Percentiles rank a stretch among this genome's conserved stretches.
These are phyloP conservation scores for Dothidotthia symphoricarpi DNA, from an alignment of 2,329 filamentous ascomycete species.

Conservation along the genomic window DNA sequence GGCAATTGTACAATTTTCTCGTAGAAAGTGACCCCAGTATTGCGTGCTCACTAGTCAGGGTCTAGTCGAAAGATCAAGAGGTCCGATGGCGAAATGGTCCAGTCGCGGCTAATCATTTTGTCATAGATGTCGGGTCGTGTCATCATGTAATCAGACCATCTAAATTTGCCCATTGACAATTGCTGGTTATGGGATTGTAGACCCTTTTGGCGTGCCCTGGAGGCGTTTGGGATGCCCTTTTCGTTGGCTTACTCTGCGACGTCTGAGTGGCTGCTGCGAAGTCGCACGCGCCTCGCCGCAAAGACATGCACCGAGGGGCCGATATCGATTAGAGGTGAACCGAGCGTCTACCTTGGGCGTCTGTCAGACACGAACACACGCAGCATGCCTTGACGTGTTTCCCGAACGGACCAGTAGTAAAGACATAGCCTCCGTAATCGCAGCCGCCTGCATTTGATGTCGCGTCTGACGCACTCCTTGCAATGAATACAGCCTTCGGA, in stretches of 20 bases:
- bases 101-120: slow-evolving; percentile 14
- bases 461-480: slow-evolving; percentile 30
- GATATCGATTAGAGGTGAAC: slow-evolving; percentile 26
- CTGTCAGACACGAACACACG: slow-evolving; percentile 14
- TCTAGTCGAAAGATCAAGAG: slow-evolving; percentile 9
- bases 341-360: slow-evolving; percentile 19
- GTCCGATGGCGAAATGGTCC: slow-evolving; percentile 2
- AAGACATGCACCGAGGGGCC: slow-evolving; percentile 13
- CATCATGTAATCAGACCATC: slow-evolving; percentile 6
- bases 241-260: slow-evolving; percentile 12
- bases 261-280: slow-evolving; percentile 14
- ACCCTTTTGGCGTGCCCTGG: too few relatives aligned
- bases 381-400: slow-evolving; percentile 24
- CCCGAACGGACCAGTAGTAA: slow-evolving; percentile 17
- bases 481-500: slow-evolving; percentile 38
- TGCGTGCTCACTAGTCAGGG: slow-evolving; percentile 17
- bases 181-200: too few relatives aligned
- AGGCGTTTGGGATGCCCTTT: background rate
- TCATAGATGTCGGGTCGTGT: slow-evolving; percentile 6
- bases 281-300: slow-evolving; percentile 14
- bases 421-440: slow-evolving; percentile 13
- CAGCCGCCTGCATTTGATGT: slow-evolving; percentile 32
- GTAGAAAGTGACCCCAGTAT: slow-evolving; percentile 21
- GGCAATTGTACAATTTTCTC: slow-evolving; percentile 30
- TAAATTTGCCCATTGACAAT: too few relatives aligned